Evolutionary conservation across 2,329 filamentous ascomycete species (phyloP).

Genomic region (Cordyceps cicadae): DNA sequence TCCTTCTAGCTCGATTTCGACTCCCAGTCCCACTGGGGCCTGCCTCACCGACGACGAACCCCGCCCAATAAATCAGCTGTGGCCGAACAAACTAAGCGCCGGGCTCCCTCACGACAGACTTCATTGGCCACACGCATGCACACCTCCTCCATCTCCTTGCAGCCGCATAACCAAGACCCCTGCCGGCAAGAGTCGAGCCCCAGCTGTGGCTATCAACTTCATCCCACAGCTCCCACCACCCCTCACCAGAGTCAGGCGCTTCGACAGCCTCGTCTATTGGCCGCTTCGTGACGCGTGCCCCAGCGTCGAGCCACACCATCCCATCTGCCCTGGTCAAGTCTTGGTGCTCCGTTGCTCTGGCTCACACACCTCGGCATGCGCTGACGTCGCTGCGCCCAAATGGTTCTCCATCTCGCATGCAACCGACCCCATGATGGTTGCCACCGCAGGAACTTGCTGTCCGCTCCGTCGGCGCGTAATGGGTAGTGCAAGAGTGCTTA

Average conservation of each 20-base stretch:
- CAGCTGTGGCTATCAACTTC: conserved; percentile 7
- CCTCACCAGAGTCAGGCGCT: conserved; percentile 4
- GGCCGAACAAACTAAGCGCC: conserved; percentile 9
- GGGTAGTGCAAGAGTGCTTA: conserved; percentile 8
- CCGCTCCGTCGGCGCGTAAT: conserved; percentile 1
- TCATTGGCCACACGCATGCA: conserved; percentile 9
- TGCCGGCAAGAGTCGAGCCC: not conserved
- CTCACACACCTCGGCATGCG: not conserved
- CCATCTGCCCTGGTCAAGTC: not conserved
- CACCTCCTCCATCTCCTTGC: not conserved
- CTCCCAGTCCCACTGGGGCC: not conserved
- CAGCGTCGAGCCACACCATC: not conserved
- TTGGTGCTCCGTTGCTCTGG: not conserved
- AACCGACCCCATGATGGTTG: conserved; percentile 4
- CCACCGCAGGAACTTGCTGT: not conserved
- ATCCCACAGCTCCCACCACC: not conserved
- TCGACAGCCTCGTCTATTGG: conserved; percentile 4
- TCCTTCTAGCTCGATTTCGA: not conserved
- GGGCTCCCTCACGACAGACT: conserved; percentile 1
- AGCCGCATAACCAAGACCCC: conserved; percentile 1
- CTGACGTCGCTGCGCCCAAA: not conserved
- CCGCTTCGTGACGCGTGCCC: not conserved
- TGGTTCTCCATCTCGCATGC: conserved; percentile 3
- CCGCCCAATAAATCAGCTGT: conserved; percentile 1
- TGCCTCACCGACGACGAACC: not conserved